Evolutionary conservation across 1,284 basidiomycete genomes (phyloP).

Genomic region (Coniferiporia sulphurascens): DNA sequence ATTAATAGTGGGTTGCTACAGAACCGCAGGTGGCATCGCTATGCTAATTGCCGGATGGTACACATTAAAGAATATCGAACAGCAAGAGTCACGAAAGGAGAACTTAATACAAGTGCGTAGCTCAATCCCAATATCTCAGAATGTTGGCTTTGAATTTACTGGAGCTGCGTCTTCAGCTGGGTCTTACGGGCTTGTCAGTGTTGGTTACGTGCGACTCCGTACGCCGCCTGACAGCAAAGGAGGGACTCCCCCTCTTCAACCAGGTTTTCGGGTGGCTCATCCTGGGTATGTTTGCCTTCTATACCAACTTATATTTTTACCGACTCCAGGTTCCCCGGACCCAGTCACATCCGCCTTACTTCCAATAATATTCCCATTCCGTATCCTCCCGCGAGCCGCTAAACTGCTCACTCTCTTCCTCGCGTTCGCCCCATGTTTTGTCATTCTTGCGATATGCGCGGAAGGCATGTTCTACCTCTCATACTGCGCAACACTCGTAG

Average conservation of each 20-base stretch:
- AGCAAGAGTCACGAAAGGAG: background rate
- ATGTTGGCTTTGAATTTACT: background rate
- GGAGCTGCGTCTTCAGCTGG: slow-evolving; percentile 29
- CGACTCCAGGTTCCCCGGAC: background rate
- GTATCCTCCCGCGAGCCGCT: slow-evolving; percentile 36
- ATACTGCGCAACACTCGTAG: slow-evolving; percentile 57
- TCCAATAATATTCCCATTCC: slow-evolving; percentile 29
- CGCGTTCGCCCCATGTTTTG: slow-evolving; percentile 73
- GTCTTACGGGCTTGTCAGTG: slow-evolving; percentile 46
- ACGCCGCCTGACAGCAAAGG: slow-evolving; percentile 55
- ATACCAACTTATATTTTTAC: too few species aligned
- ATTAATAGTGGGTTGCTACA: background rate
- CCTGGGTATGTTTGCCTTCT: slow-evolving; percentile 43
- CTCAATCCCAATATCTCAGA: background rate
- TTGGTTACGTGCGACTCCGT: slow-evolving; percentile 55
- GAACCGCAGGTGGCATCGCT: slow-evolving; percentile 12
- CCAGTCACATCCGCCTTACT: background rate
- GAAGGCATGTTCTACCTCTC: slow-evolving; percentile 79
- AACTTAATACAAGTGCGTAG: slow-evolving; percentile 3
- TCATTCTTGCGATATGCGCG: slow-evolving; percentile 78
- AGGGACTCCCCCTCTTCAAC: slow-evolving; percentile 60
- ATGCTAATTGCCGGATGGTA: slow-evolving; percentile 6
- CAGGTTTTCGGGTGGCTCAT: slow-evolving; percentile 66
- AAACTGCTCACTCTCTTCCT: slow-evolving; percentile 61
- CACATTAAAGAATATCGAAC: slow-evolving; percentile 1